A percentile compares a stretch with the other conserved stretches of the same genome.
These are phyloP conservation scores for Carex myosuroides DNA, from an alignment of 176 grass and related monocot species.

Conservation along the genomic window DNA sequence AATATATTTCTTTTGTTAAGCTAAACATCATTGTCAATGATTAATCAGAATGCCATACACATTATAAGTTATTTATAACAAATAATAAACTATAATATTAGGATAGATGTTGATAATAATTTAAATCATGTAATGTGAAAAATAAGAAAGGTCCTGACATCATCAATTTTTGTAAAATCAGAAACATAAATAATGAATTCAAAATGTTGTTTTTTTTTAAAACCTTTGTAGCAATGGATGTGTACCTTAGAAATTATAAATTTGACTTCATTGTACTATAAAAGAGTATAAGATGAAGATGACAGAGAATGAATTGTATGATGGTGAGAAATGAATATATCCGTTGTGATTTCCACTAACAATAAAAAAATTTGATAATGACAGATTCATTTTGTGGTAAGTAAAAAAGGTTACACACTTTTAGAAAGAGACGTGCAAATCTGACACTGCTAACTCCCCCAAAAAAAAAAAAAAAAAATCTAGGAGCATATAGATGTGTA, in stretches of 20 bases:
- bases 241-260: not conserved
- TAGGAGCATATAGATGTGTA: not conserved
- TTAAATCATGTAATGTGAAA: not conserved
- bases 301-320: not conserved
- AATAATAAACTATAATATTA: not conserved
- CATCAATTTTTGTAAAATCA: not conserved
- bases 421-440: not conserved
- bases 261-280: not conserved
- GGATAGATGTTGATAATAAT: not conserved
- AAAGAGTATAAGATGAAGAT: not conserved
- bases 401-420: not conserved
- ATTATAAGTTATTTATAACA: not conserved
- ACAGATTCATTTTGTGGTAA: not conserved
- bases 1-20: not conserved
- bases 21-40: not conserved
- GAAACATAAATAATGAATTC: not conserved
- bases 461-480: not conserved
- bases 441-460: not conserved
- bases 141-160: not conserved
- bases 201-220: not conserved
- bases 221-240: not conserved
- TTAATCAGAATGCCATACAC: not conserved
- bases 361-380: not conserved
- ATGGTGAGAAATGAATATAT: constrained; percentile 1
- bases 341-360: not conserved